Conservation (phyloP, 768 basidiomycete species). For the Tulasnella sp. region DNA sequence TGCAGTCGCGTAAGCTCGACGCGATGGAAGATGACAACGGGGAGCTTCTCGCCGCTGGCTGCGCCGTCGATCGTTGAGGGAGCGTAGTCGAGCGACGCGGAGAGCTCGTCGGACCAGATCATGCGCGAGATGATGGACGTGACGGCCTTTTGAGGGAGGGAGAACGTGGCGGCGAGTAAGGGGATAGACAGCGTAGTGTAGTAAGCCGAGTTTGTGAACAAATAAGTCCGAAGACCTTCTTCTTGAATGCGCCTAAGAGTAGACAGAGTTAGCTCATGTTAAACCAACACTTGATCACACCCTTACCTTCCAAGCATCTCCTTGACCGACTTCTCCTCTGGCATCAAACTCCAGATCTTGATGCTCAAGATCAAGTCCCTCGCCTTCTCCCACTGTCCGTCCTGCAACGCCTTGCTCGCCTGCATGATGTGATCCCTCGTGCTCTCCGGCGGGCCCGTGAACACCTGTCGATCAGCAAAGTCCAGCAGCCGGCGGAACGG, state of each 20-base stretch:
- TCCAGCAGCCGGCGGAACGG: constrained; percentile 93
- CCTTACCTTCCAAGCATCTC: constrained; percentile 96
- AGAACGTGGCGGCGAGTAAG: constrained; percentile 83
- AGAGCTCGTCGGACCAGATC: constrained; percentile 96
- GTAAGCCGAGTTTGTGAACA: constrained; percentile 95
- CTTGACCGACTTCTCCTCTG: constrained; percentile 79
- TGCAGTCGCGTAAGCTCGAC: constrained; percentile 84
- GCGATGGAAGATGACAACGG: constrained; percentile 87
- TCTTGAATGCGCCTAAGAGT: constrained; percentile 86
- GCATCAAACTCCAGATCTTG: constrained; percentile 98
- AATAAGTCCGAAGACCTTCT: constrained; percentile 91
- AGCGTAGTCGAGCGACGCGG: constrained; percentile 89
- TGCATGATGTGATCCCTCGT: constrained; percentile 99
- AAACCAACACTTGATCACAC: too few species aligned
- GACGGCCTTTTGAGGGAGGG: constrained; percentile 71
- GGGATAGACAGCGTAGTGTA: constrained; percentile 88
- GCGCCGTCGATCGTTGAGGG: constrained; percentile 38
- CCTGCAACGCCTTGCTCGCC: constrained; percentile 92
- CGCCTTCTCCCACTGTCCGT: constrained; percentile 96
- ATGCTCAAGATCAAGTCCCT: constrained; percentile 90
- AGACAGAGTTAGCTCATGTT: neutral
- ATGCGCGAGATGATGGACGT: constrained; percentile 94
- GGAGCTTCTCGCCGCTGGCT: constrained; percentile 38
- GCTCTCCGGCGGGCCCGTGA: constrained; percentile 97
- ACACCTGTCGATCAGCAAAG: constrained; percentile 95